A percentile compares a stretch with the other conserved stretches of the same genome.
Conservation (phyloP, 208 protist species). For the Leishmania braziliensis region DNA sequence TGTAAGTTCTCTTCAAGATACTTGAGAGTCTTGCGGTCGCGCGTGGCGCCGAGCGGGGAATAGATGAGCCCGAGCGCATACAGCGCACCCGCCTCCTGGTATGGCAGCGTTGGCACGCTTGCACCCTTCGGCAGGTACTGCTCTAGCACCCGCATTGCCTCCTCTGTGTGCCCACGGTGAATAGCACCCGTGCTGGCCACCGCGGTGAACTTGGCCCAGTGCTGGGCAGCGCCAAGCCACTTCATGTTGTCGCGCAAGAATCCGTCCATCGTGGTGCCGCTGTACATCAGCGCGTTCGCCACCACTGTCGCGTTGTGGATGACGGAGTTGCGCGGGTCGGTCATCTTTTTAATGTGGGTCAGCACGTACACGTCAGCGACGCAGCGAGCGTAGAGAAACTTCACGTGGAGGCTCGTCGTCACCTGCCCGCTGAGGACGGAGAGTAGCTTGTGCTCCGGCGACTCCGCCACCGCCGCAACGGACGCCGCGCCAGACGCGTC, state of each 20-base stretch:
- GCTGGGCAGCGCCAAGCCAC: conserved; percentile 95
- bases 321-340: conserved; percentile 73
- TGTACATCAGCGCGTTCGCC: conserved; percentile 97
- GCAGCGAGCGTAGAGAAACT: conserved; percentile 97
- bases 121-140: conserved; percentile 91
- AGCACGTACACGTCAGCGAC: conserved; percentile 94
- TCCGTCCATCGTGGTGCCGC: conserved; percentile 97
- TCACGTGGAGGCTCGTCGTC: conserved; percentile 93
- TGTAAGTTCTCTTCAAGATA: conserved; percentile 80
- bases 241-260: conserved; percentile 98
- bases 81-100: conserved; percentile 96
- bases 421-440: conserved; percentile 81
- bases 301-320: conserved; percentile 96
- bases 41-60: conserved; percentile 87
- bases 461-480: conserved; percentile 5
- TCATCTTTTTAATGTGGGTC: conserved; percentile 94
- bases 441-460: conserved; percentile 69
- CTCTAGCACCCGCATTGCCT: conserved; percentile 89
- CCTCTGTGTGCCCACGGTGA: conserved; percentile 94
- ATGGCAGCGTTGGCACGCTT: conserved; percentile 74
- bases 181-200: conserved; percentile 97
- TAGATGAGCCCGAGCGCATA: conserved; percentile 99
- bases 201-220: conserved; percentile 98
- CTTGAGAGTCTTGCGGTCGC: conserved; percentile 74
- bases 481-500: background rate